phyloP scores from a whole-genome alignment of 768 basidiomycete species.

The Leucogyrophana mollusca region DNA sequence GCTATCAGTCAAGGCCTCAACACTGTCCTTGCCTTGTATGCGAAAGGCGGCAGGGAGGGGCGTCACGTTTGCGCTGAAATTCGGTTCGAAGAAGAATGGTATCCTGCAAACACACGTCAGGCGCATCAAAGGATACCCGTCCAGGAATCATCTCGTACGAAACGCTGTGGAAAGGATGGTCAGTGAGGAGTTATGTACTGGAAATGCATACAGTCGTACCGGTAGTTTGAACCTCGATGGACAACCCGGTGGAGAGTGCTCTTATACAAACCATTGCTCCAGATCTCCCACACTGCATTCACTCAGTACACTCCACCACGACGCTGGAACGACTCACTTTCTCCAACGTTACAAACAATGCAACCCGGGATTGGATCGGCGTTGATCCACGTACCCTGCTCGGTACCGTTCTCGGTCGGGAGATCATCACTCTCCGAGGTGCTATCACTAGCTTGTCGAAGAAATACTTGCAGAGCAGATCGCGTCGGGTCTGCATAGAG shows the following conservation, averaged over 20 bases:
- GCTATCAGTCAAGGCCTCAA: conserved; percentile 15
- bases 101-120: conserved; percentile 45
- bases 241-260: conserved; percentile 91
- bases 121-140: neutral
- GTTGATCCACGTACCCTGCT: conserved; percentile 74
- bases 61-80: conserved; percentile 67
- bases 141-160: conserved; percentile 50
- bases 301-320: neutral
- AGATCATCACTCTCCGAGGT: conserved; percentile 31
- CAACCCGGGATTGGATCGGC: conserved; percentile 83
- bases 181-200: conserved; percentile 2
- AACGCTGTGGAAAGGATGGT: conserved; percentile 45
- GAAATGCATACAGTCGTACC: conserved; percentile 20
- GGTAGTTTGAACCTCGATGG: conserved; percentile 72
- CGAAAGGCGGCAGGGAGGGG: conserved; percentile 64
- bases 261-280: conserved; percentile 84
- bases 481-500: conserved; percentile 81
- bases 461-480: conserved; percentile 80
- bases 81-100: conserved; percentile 95
- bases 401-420: conserved; percentile 51
- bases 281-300: conserved; percentile 82
- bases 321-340: conserved; percentile 53
- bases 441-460: conserved; percentile 40
- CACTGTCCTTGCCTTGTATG: conserved; percentile 7
- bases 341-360: conserved; percentile 89